These are phyloP conservation scores for Neofusicoccum laricinum DNA, from an alignment of 2,329 filamentous ascomycete genomes.

Conservation along the genomic window DNA sequence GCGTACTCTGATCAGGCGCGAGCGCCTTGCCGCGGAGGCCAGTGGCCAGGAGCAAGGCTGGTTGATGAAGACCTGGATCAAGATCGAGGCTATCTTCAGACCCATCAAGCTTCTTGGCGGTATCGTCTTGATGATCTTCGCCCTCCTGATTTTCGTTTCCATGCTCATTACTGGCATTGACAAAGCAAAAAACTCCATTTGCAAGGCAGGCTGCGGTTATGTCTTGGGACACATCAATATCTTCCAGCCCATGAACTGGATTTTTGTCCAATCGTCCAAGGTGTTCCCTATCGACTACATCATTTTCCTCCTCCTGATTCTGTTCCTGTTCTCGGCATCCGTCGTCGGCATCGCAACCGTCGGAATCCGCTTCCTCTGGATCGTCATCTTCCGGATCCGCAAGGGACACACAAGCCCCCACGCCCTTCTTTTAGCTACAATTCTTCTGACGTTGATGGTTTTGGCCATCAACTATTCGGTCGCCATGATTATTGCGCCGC, in stretches of 20 bases:
- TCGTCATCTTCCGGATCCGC: slow-evolving; percentile 86
- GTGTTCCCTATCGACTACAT: slow-evolving; percentile 91
- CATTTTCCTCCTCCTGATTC: slow-evolving; percentile 77
- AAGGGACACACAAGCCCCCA: slow-evolving; percentile 88
- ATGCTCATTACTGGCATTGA: slow-evolving; percentile 96
- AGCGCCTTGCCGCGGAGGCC: slow-evolving; percentile 80
- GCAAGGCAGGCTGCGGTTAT: slow-evolving; percentile 87
- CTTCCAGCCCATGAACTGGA: slow-evolving; percentile 92
- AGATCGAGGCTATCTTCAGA: slow-evolving; percentile 75
- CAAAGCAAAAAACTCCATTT: slow-evolving; percentile 93
- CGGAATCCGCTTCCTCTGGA: slow-evolving; percentile 95
- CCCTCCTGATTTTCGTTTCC: slow-evolving; percentile 76
- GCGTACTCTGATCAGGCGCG: slow-evolving; percentile 83
- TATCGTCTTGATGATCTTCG: slow-evolving; percentile 69
- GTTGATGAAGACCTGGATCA: slow-evolving; percentile 74
- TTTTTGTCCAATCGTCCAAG: slow-evolving; percentile 75
- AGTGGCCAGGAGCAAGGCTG: slow-evolving; percentile 73
- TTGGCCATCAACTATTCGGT: slow-evolving; percentile 91
- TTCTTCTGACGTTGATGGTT: slow-evolving; percentile 84
- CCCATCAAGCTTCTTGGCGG: slow-evolving; percentile 87
- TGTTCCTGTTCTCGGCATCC: slow-evolving; percentile 86
- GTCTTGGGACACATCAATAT: slow-evolving; percentile 84
- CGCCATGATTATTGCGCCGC: slow-evolving; percentile 90
- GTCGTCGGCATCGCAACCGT: slow-evolving; percentile 82
- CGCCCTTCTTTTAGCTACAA: slow-evolving; percentile 84